A percentile compares a stretch with the other conserved stretches of the same genome.
Evolutionary conservation across 805 yeast species (phyloP).

Genomic region (Saccharomycopsis fibuligera): DNA sequence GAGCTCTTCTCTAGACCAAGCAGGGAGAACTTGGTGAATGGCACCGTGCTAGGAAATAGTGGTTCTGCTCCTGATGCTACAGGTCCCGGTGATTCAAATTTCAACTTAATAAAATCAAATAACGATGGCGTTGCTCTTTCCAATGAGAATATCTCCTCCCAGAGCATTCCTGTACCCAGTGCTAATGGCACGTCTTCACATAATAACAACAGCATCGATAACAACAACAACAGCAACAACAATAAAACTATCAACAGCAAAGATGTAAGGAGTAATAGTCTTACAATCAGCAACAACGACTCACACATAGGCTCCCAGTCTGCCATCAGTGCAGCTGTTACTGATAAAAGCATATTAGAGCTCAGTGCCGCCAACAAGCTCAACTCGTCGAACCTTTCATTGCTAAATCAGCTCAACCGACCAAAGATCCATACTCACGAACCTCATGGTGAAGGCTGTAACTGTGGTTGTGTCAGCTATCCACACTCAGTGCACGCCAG

Average conservation of each 20-base stretch:
- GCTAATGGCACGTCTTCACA: background rate
- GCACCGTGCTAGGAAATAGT: background rate
- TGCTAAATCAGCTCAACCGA: constrained; percentile 27
- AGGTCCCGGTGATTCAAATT: background rate
- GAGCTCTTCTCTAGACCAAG: constrained; percentile 33
- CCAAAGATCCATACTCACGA: constrained; percentile 24
- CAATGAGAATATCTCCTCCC: background rate
- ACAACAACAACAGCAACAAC: background rate
- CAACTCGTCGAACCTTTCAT: constrained; percentile 31
- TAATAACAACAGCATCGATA: background rate
- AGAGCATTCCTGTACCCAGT: background rate
- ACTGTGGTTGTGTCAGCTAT: constrained; percentile 45
- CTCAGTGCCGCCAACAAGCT: constrained; percentile 21
- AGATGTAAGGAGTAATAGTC: background rate
- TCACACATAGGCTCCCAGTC: constrained; percentile 1
- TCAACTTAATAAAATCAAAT: background rate
- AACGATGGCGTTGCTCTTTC: background rate
- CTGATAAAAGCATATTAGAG: constrained; percentile 5
- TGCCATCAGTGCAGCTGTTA: background rate
- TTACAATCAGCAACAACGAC: too few species aligned
- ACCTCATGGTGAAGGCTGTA: constrained; percentile 44
- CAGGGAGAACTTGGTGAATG: background rate
- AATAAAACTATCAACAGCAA: background rate
- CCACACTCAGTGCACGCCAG: constrained; percentile 53
- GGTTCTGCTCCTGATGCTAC: background rate